Percentiles rank a stretch among this genome's conserved stretches.
phyloP scores from a whole-genome alignment of 2,329 filamentous ascomycete genomes.

The Exophiala alcalophila region DNA sequence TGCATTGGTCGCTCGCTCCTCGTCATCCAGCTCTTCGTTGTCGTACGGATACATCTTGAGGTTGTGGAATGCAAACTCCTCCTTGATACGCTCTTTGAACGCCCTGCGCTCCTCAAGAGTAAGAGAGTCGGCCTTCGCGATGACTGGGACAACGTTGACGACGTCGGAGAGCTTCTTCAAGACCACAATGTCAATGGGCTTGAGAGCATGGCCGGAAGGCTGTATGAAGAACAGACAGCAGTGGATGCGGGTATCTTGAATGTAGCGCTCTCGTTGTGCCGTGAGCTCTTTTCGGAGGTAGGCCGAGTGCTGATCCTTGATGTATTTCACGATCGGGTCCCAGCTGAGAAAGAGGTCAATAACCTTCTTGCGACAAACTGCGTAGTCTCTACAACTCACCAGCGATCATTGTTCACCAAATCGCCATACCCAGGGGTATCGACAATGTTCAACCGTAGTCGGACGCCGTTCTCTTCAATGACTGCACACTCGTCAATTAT shows the following conservation, averaged over 20 bases:
- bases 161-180: conserved; percentile 99
- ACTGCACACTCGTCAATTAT: conserved; percentile 45
- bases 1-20: conserved; percentile 88
- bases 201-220: conserved; percentile 94
- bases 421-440: conserved; percentile 98
- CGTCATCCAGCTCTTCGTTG: conserved; percentile 96
- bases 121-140: conserved; percentile 95
- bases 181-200: conserved; percentile 99
- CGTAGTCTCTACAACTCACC: conserved; percentile 44
- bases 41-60: conserved; percentile 99
- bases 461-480: conserved; percentile 98
- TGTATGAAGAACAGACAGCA: conserved; percentile 99
- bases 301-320: conserved; percentile 99
- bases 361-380: conserved; percentile 4
- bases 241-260: conserved; percentile 98
- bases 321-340: conserved; percentile 99
- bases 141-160: conserved; percentile 97
- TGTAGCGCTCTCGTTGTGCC: conserved; percentile 97
- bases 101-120: conserved; percentile 91
- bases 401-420: conserved; percentile 99
- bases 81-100: conserved; percentile 99
- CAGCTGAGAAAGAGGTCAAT: conserved; percentile 56
- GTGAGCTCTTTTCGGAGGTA: conserved; percentile 99
- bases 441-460: conserved; percentile 95
- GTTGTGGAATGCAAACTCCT: conserved; percentile 99